Conservation (phyloP, 2,329 filamentous ascomycete genomes). For the Cladosporium colombiae region DNA sequence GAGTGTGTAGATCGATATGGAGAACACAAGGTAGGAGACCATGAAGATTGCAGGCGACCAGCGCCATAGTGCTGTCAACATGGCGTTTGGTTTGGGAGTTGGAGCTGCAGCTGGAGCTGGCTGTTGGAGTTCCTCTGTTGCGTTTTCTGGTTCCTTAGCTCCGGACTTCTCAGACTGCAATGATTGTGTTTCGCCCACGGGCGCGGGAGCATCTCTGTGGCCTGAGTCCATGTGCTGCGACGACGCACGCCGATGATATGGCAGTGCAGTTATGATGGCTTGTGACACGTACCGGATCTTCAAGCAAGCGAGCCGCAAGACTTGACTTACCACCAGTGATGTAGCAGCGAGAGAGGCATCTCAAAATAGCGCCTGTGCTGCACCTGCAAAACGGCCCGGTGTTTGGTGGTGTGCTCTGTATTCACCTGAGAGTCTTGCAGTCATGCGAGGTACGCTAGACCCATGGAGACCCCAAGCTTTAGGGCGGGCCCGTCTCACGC, state of each 20-base stretch:
- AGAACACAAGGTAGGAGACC: conserved; percentile 29
- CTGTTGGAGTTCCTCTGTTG: background rate
- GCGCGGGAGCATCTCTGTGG: background rate
- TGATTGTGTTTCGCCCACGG: background rate
- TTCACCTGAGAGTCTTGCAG: background rate
- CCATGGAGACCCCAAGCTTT: conserved; percentile 12
- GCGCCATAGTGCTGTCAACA: conserved; percentile 17
- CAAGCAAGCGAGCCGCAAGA: conserved; percentile 7
- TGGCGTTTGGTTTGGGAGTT: background rate
- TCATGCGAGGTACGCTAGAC: conserved; percentile 2
- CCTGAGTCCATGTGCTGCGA: background rate
- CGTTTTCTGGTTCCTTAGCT: background rate
- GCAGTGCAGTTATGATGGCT: background rate
- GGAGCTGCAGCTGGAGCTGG: background rate
- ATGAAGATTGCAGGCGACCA: conserved; percentile 25
- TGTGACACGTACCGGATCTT: background rate
- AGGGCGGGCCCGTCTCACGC: conserved; percentile 7
- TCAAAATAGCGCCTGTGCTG: conserved; percentile 4
- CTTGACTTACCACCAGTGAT: conserved; percentile 5
- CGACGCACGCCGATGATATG: background rate
- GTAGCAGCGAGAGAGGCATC: background rate
- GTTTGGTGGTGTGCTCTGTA: conserved; percentile 12
- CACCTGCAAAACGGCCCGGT: conserved; percentile 4
- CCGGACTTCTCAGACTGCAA: background rate
- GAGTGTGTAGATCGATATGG: conserved; percentile 27